Percentiles rank a stretch among this genome's conserved stretches.
These are phyloP conservation scores for Apiospora saccharicola DNA, from an alignment of 2,329 filamentous ascomycete genomes.

Conservation along the genomic window DNA sequence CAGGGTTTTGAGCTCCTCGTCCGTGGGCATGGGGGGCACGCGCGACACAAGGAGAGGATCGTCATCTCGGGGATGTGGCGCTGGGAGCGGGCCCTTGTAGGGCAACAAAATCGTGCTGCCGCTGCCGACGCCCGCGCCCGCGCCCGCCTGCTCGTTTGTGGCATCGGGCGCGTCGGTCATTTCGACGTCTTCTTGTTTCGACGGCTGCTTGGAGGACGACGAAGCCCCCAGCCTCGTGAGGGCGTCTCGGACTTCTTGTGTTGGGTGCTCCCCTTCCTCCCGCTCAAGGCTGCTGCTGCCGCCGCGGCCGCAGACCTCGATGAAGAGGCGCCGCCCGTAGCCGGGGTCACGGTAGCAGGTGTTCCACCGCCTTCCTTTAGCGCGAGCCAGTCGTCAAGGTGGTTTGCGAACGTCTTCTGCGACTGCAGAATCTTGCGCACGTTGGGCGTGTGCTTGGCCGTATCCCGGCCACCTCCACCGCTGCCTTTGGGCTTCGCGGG, in stretches of 20 bases:
- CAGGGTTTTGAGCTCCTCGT: conserved; percentile 69
- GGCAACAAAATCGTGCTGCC: conserved; percentile 19
- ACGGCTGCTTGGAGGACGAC: conserved; percentile 19
- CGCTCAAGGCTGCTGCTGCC: conserved; percentile 26
- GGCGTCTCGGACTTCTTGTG: conserved; percentile 17
- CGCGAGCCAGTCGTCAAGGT: conserved; percentile 81
- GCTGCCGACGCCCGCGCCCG: conserved; percentile 2
- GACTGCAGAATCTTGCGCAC: conserved; percentile 81
- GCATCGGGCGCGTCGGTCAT: conserved; percentile 49
- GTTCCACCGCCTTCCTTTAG: conserved; percentile 47
- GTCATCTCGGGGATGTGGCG: conserved; percentile 55
- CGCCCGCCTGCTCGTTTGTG: conserved; percentile 16
- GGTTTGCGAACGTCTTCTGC: conserved; percentile 84
- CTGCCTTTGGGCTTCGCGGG: conserved; percentile 60
- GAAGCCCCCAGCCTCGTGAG: neutral
- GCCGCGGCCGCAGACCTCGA: conserved; percentile 31
- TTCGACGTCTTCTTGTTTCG: conserved; percentile 44
- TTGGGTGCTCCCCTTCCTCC: conserved; percentile 20
- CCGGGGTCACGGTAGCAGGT: conserved; percentile 34
- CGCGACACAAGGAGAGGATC: conserved; percentile 66
- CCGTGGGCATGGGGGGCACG: conserved; percentile 64
- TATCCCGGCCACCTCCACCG: conserved; percentile 30
- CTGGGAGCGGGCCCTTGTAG: conserved; percentile 39
- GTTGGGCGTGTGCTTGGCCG: conserved; percentile 66
- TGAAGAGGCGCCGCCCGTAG: conserved; percentile 35